Evolutionary conservation across 768 basidiomycete species (phyloP).

Genomic region (Daedaleopsis nitida): DNA sequence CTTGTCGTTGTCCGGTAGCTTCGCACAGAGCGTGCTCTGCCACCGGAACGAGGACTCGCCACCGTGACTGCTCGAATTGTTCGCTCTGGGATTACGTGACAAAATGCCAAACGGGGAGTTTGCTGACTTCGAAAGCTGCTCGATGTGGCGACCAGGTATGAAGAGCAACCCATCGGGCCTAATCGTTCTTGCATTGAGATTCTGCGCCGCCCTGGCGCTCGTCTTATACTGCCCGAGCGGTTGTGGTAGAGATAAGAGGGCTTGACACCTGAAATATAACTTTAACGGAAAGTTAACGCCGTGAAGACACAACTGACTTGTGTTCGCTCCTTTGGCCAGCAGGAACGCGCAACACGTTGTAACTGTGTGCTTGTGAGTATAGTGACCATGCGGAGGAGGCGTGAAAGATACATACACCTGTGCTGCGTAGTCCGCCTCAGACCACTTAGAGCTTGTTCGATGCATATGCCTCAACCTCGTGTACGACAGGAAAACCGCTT

Average conservation of each 20-base stretch:
- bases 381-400: no score
- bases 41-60: slow-evolving; percentile 51
- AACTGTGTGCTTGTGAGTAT: slow-evolving; percentile 31
- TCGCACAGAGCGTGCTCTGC: slow-evolving; percentile 51
- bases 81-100: slow-evolving; percentile 38
- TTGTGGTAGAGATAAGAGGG: slow-evolving; percentile 49
- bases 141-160: slow-evolving; percentile 41
- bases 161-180: slow-evolving; percentile 54
- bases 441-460: slow-evolving; percentile 47
- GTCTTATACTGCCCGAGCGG: slow-evolving; percentile 35
- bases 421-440: slow-evolving; percentile 57
- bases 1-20: slow-evolving; percentile 45
- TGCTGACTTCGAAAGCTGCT: slow-evolving; percentile 43
- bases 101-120: slow-evolving; percentile 52
- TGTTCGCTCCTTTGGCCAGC: slow-evolving; percentile 44
- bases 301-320: slow-evolving; percentile 36
- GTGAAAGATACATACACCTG: slow-evolving; percentile 45
- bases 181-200: slow-evolving; percentile 48
- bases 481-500: slow-evolving; percentile 48
- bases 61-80: slow-evolving; percentile 38
- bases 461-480: slow-evolving; percentile 45
- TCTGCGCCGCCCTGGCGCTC: slow-evolving; percentile 34
- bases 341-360: slow-evolving; percentile 50
- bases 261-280: slow-evolving; percentile 44
- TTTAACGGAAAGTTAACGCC: neutral